Base-by-base conservation (phyloP, 139 green algal species). In the Haematococcus lacustris region DNA sequence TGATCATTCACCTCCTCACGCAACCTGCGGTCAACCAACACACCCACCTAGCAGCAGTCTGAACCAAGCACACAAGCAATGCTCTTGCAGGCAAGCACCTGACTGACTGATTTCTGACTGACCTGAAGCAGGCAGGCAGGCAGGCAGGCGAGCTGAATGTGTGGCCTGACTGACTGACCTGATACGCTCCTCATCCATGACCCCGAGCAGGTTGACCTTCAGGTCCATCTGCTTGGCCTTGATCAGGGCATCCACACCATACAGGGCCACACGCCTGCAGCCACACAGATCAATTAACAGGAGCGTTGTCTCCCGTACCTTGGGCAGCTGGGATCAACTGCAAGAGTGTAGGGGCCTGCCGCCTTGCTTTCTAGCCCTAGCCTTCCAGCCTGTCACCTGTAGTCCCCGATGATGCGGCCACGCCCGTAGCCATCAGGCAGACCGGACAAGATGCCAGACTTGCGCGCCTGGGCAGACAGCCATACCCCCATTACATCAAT, bases 341-440 rank as follows among this genome's bases (percentile, higher is more conserved):
- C n/a, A n/a, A n/a, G n/a, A n/a, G n/a, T n/a, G n/a, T n/a, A n/a
- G n/a, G n/a, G n/a, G n/a, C n/a, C n/a, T n/a, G n/a, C n/a, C n/a
- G n/a, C n/a, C n/a, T n/a, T n/a, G n/a, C n/a, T n/a, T n/a, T n/a
- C n/a, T n/a, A n/a, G n/a, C n/a, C n/a, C n/a, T n/a, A n/a, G n/a
- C n/a, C n/a, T n/a, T n/a, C n/a, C n/a, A n/a, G n/a, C n/a, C n/a
- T n/a, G n/a, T 9, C 43, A 53, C 43, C 43, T 26, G 80, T 93
- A 93, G 83, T 93, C 88, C 32, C 88, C 88, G 73, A 93, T 93
- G 73, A 93, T 91, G 71, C 88, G 86, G 30, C 88, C 74, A 3
- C 74, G 78, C 67, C 83, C 79, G 73, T 91, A 90, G 70, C 78
- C 88, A 61, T 93, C 88, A 32, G 88, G 88, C 70, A 93, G 81